Percentiles rank a stretch among this genome's conserved stretches.
These are phyloP conservation scores for Kwoniella sp. DNA, from an alignment of 768 basidiomycete genomes.

Conservation along the genomic window DNA sequence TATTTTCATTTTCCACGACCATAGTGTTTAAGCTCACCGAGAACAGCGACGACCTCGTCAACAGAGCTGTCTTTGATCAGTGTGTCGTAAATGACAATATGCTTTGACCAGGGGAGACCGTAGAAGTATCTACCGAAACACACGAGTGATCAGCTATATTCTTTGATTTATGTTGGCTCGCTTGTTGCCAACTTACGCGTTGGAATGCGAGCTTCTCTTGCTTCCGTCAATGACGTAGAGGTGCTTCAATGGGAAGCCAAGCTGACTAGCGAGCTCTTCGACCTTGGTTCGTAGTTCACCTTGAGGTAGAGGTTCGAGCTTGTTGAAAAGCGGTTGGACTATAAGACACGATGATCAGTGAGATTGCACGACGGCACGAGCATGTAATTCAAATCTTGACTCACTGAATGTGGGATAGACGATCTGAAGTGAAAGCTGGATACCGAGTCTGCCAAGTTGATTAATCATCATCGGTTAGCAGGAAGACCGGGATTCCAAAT, in stretches of 20 bases:
- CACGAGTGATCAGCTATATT: neutral
- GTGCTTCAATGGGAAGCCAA: constrained; percentile 91
- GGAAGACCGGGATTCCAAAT: too few species aligned
- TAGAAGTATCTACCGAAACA: constrained; percentile 75
- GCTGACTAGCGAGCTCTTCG: constrained; percentile 72
- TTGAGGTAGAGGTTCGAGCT: constrained; percentile 77
- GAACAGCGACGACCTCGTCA: constrained; percentile 94
- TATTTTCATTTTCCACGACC: too few species aligned
- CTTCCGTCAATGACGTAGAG: constrained; percentile 97
- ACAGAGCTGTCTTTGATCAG: constrained; percentile 87
- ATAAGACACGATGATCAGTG: constrained; percentile 57
- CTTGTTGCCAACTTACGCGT: constrained; percentile 60
- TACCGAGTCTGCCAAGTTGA: constrained; percentile 63
- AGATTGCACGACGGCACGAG: neutral
- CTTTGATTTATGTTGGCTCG: too few species aligned
- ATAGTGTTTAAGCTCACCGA: constrained; percentile 63
- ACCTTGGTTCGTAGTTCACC: constrained; percentile 78
- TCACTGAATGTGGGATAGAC: constrained; percentile 54
- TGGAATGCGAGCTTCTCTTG: constrained; percentile 90
- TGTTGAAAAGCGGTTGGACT: constrained; percentile 95
- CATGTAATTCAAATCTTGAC: constrained; percentile 57
- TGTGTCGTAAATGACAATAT: constrained; percentile 90
- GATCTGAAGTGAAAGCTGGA: constrained; percentile 76
- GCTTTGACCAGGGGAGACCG: constrained; percentile 75
- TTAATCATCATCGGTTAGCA: too few species aligned